Evolutionary conservation across 164 flowering plant species (phyloP).

Genomic region (Tetracentron sinense): DNA sequence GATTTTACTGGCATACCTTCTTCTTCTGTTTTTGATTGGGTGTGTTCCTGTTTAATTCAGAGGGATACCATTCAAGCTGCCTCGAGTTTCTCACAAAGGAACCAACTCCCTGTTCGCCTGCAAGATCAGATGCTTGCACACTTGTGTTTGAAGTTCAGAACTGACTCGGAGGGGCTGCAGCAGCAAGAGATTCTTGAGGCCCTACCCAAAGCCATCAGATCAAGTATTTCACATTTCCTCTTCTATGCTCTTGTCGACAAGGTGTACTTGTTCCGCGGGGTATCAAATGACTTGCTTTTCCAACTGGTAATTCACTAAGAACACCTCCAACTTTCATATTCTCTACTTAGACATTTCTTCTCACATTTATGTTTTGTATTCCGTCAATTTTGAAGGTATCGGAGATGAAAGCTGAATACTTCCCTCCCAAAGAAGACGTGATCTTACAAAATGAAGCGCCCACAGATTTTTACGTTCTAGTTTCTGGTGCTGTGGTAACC

Average conservation of each 20-base stretch:
- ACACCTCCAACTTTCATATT: not conserved
- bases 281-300: conserved; percentile 80
- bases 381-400: conserved; percentile 51
- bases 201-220: conserved; percentile 91
- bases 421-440: conserved; percentile 93
- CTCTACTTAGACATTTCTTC: not conserved
- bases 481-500: conserved; percentile 87
- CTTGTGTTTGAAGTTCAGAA: conserved; percentile 81
- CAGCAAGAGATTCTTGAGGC: conserved; percentile 85
- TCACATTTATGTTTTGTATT: not conserved
- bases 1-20: no score
- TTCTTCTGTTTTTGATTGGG: not conserved
- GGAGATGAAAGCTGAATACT: conserved; percentile 93
- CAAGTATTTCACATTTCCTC: conserved; percentile 80
- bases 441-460: conserved; percentile 97
- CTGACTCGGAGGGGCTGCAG: conserved; percentile 89
- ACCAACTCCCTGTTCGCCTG: conserved; percentile 62
- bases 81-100: conserved; percentile 79
- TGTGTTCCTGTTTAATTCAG: conserved; percentile 28
- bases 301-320: conserved; percentile 59
- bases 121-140: conserved; percentile 98
- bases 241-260: conserved; percentile 72
- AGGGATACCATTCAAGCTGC: conserved; percentile 94
- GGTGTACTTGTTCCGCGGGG: conserved; percentile 78
- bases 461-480: conserved; percentile 83